A percentile compares a stretch with the other conserved stretches of the same genome.
These are phyloP conservation scores for Polyporus tsugae DNA, from an alignment of 1,284 basidiomycete genomes.

Conservation along the genomic window DNA sequence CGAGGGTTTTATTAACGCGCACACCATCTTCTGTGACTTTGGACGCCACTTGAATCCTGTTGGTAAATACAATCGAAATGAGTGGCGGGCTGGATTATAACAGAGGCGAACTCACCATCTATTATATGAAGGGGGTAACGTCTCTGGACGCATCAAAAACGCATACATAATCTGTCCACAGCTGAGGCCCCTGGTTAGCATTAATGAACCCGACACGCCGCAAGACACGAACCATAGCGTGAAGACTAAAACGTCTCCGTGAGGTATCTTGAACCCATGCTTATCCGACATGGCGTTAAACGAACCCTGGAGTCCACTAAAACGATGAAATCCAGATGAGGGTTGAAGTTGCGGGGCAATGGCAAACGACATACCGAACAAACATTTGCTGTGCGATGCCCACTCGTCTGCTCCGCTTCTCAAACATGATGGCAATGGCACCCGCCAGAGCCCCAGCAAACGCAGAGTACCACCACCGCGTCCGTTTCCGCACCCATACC, in stretches of 20 bases:
- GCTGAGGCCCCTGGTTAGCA: neutral
- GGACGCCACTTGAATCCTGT: constrained; percentile 68
- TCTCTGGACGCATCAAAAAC: constrained; percentile 84
- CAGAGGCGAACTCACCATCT: constrained; percentile 63
- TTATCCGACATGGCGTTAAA: constrained; percentile 79
- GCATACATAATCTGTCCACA: constrained; percentile 93
- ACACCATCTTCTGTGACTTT: constrained; percentile 71
- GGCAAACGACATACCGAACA: constrained; percentile 66
- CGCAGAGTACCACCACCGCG: constrained; percentile 87
- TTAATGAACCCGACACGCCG: neutral
- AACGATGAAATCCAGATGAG: neutral
- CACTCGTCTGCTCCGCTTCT: constrained; percentile 73
- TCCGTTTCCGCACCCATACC: constrained; percentile 69
- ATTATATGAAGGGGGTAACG: constrained; percentile 80
- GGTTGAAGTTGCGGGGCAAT: no score
- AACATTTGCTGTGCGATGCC: constrained; percentile 93
- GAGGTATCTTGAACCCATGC: constrained; percentile 78
- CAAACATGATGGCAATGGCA: constrained; percentile 84
- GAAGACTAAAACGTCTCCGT: constrained; percentile 89
- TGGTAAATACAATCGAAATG: neutral
- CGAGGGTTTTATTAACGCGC: constrained; percentile 67
- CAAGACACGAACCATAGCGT: constrained; percentile 66
- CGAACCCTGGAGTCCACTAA: constrained; percentile 83
- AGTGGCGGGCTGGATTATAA: neutral
- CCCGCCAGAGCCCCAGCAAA: constrained; percentile 88